These are phyloP conservation scores for Cordyceps javanica DNA, from an alignment of 2,329 filamentous ascomycete genomes.

Conservation along the genomic window DNA sequence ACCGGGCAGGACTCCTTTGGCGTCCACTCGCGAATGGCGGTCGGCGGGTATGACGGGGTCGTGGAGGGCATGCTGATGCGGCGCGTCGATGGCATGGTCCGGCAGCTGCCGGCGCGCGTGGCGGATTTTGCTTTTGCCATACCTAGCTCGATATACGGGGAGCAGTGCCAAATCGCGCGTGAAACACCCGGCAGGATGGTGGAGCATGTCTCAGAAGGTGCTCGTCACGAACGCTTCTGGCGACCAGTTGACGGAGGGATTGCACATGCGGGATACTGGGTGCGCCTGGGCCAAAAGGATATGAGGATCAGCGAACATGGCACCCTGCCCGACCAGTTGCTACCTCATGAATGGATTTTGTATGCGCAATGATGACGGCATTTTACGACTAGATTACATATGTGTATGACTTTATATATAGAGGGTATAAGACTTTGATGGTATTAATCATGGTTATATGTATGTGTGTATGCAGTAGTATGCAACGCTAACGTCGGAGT, in stretches of 20 bases:
- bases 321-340: background rate
- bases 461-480: background rate
- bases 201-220: constrained; percentile 15
- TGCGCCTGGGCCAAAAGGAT: constrained; percentile 21
- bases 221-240: constrained; percentile 20
- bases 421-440: constrained; percentile 8
- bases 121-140: constrained; percentile 19
- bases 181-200: constrained; percentile 9
- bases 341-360: constrained; percentile 7
- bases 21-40: background rate
- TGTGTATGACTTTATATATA: constrained; percentile 1
- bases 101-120: constrained; percentile 15
- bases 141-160: constrained; percentile 18
- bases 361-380: constrained; percentile 7
- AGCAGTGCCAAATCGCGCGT: constrained; percentile 15
- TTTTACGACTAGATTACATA: background rate
- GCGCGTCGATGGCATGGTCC: constrained; percentile 19
- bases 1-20: background rate
- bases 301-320: constrained; percentile 5
- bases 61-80: constrained; percentile 8
- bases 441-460: constrained; percentile 5
- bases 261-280: constrained; percentile 21
- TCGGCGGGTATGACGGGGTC: background rate
- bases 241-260: constrained; percentile 13
- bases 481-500: constrained; percentile 1